A percentile compares a stretch with the other conserved stretches of the same genome.
Conservation (phyloP, 2,329 filamentous ascomycete genomes). For the Verticillium zaregamsianum region DNA sequence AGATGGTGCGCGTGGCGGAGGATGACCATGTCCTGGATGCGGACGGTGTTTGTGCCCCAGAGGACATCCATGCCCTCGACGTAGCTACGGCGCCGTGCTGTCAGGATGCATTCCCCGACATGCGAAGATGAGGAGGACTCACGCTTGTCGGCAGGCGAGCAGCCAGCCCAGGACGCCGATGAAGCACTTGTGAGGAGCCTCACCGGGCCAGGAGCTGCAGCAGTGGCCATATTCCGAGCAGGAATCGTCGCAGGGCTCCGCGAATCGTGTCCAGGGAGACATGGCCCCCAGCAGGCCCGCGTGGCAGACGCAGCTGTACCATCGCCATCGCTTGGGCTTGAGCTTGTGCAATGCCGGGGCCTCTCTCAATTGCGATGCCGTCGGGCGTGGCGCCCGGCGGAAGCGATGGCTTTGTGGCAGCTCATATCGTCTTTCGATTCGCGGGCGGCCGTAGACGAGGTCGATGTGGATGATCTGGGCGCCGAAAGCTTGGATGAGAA, state of each 20-base stretch:
- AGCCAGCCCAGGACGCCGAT: slow-evolving; percentile 2
- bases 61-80: neutral
- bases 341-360: neutral
- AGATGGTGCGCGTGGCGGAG: neutral
- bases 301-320: slow-evolving; percentile 1
- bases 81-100: neutral
- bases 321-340: neutral
- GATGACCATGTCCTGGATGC: neutral
- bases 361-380: neutral
- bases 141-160: slow-evolving; percentile 2
- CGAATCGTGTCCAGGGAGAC: neutral
- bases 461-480: neutral
- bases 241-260: neutral
- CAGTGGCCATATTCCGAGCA: neutral
- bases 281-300: neutral
- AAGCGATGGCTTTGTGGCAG: neutral
- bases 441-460: neutral
- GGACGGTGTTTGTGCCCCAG: neutral
- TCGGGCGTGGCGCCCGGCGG: neutral
- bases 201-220: neutral
- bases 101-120: neutral
- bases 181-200: neutral
- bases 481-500: neutral
- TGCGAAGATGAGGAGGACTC: neutral
- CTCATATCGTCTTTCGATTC: neutral